Evolutionary conservation across 805 yeast genomes (phyloP), one percentile per base, ranked within the genome.

Genomic region (Saturnispora mendoncae): DNA sequence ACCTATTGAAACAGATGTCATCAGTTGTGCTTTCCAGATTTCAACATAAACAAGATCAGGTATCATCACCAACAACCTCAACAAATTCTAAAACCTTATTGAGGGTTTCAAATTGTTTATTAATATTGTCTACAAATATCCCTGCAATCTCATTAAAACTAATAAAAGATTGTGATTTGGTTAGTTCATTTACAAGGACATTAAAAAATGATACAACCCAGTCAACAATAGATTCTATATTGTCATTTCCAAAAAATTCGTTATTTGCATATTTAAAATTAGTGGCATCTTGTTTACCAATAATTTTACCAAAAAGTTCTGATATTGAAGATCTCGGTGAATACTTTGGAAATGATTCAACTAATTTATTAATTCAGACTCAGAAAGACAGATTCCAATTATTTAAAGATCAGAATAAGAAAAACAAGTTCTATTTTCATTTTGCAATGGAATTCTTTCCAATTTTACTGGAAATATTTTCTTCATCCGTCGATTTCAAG

Each of bases 231-330:
- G 94, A 84, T 52, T 74, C 84, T 0, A 58, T 86, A 30, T 80
- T 84, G 76, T 74, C 79, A 41, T 73, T 78, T 2, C 87, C 90
- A 0, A 80, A 78, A 49, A 81, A 78, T n/a, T 55, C 83, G 23
- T 57, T 82, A 15, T 49, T 72, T 2, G 65, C 74, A 12, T 65
- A 80, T 15, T 59, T 84, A 15, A 68, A 71, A 31, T 63, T 85
- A 37, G 61, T 82, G 5, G 71, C 75, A 2, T 65, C 72, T 25
- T 47, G 84, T 2, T 57, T 85, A 15, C 94, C 95, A 0, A 56
- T 55, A 24, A 50, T 54, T 2, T 43, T 46, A 0, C 29, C 48
- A 20, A 30, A 33, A n/a, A 41, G 33, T 7, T 44, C 39, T 5
- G 27, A 41, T 0, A 33, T 41, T n/a, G 24, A 35, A 1, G 55